A percentile compares a stretch with the other conserved stretches of the same genome.
Evolutionary conservation across 2,329 filamentous ascomycete species (phyloP).

Genomic region (Ceratocystiopsis minuta): DNA sequence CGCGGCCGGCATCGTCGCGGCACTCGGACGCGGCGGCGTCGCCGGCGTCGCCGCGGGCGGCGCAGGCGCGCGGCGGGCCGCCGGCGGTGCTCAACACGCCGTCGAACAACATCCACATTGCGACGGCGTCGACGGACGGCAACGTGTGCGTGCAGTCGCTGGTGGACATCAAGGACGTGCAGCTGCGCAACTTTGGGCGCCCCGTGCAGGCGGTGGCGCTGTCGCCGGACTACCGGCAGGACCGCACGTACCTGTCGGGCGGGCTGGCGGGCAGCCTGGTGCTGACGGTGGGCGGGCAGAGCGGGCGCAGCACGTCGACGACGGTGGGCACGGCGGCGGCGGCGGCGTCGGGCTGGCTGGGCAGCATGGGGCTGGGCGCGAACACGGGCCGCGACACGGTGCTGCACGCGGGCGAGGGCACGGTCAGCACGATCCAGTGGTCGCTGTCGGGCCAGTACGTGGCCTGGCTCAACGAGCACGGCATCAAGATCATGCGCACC

Average conservation of each 20-base stretch:
- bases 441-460: slow-evolving; percentile 84
- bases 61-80: slow-evolving; percentile 33
- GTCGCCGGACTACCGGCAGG: slow-evolving; percentile 87
- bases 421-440: slow-evolving; percentile 86
- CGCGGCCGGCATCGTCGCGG: slow-evolving; percentile 17
- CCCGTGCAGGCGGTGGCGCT: slow-evolving; percentile 82
- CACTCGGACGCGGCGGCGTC: slow-evolving; percentile 29
- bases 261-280: slow-evolving; percentile 77
- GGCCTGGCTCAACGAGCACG: slow-evolving; percentile 89
- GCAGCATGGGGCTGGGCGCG: slow-evolving; percentile 62
- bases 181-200: slow-evolving; percentile 79
- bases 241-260: slow-evolving; percentile 78
- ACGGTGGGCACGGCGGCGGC: slow-evolving; percentile 70
- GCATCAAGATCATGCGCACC: slow-evolving; percentile 93
- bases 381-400: slow-evolving; percentile 72
- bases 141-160: slow-evolving; percentile 86
- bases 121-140: slow-evolving; percentile 85
- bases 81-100: slow-evolving; percentile 50
- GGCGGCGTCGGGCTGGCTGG: slow-evolving; percentile 77
- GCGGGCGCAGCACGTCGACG: slow-evolving; percentile 71
- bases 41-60: slow-evolving; percentile 29
- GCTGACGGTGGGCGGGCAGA: slow-evolving; percentile 62
- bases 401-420: slow-evolving; percentile 80
- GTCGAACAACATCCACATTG: slow-evolving; percentile 84
- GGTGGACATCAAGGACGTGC: slow-evolving; percentile 74